phyloP scores from a whole-genome alignment of 176 grass and related monocot species.

The Poa annua region DNA sequence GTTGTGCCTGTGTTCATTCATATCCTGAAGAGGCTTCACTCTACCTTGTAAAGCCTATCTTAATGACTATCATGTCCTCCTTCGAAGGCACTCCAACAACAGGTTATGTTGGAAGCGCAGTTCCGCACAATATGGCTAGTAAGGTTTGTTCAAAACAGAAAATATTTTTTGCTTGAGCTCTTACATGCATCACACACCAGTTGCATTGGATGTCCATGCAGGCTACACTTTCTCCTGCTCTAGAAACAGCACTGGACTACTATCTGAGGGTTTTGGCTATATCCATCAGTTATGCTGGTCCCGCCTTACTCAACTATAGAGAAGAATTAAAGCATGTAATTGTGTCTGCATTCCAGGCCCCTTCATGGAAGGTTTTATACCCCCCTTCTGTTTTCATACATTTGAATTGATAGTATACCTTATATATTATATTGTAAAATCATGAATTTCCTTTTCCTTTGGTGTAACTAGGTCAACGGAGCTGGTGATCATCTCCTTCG shows the following conservation, averaged over 20 bases:
- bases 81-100: conserved; percentile 77
- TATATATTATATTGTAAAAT: conserved; percentile 11
- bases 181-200: conserved; percentile 26
- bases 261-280: conserved; percentile 94
- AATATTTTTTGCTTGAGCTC: conserved; percentile 30
- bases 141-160: conserved; percentile 66
- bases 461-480: conserved; percentile 76
- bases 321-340: conserved; percentile 81
- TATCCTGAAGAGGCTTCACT: conserved; percentile 72
- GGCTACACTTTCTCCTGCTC: conserved; percentile 89
- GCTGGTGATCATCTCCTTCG: conserved; percentile 91
- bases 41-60: conserved; percentile 81
- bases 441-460: conserved; percentile 27
- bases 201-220: conserved; percentile 45
- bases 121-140: conserved; percentile 48
- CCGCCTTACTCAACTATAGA: conserved; percentile 65
- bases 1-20: conserved; percentile 88
- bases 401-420: not conserved
- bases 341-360: conserved; percentile 80
- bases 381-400: conserved; percentile 23
- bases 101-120: conserved; percentile 68
- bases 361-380: conserved; percentile 92
- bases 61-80: conserved; percentile 71
- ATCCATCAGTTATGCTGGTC: conserved; percentile 81
- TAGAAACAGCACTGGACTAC: conserved; percentile 87